Conservation (phyloP, 306 rosid species). For the Oemleria cerasiformis region DNA sequence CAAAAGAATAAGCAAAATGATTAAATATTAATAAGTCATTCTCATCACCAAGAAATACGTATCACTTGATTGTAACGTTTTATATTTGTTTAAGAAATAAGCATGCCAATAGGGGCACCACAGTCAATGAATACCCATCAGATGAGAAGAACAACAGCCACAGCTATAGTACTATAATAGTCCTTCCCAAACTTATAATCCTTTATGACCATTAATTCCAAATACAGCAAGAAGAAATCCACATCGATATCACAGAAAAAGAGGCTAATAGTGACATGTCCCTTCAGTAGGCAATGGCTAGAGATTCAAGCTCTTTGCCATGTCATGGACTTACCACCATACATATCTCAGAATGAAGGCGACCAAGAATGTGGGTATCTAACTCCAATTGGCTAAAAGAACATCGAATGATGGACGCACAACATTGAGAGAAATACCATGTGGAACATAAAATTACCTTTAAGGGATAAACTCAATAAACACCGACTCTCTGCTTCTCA, state of each 20-base stretch:
- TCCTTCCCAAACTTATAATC: neutral
- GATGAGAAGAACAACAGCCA: neutral
- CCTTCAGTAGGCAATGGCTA: neutral
- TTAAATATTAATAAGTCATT: neutral
- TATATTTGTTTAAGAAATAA: neutral
- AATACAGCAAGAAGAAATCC: neutral
- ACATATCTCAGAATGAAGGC: neutral
- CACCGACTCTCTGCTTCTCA: neutral
- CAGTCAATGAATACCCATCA: neutral
- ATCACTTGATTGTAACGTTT: neutral
- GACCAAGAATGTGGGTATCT: neutral
- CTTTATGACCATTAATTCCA: neutral
- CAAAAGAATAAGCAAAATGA: neutral
- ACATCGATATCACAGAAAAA: neutral
- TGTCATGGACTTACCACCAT: neutral
- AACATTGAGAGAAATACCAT: neutral
- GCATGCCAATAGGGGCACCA: neutral
- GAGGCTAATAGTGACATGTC: neutral
- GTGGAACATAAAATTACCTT: neutral
- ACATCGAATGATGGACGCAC: neutral
- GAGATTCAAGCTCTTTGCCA: neutral
- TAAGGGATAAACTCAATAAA: neutral
- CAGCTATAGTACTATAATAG: neutral
- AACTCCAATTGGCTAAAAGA: conserved; percentile 2
- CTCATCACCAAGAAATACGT: neutral